phyloP scores from a whole-genome alignment of 2,329 filamentous ascomycete species.

The Arthrobotrys entomopaga region DNA sequence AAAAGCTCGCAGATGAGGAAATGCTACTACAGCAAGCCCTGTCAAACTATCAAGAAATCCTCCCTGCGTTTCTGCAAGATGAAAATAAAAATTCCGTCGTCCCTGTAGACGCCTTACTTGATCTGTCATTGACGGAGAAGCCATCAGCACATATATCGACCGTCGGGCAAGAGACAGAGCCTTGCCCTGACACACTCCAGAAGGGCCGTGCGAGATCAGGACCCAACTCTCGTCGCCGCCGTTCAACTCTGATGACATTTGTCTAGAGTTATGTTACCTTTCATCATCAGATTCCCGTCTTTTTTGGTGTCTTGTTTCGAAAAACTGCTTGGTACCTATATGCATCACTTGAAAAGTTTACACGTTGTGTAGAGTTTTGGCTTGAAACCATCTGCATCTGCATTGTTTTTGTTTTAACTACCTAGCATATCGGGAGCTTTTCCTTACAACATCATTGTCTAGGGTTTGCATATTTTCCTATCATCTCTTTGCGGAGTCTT shows the following conservation, averaged over 20 bases:
- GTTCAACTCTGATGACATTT: constrained; percentile 53
- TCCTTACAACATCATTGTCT: constrained; percentile 28
- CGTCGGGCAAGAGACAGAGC: constrained; percentile 18
- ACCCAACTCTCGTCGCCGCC: constrained; percentile 38
- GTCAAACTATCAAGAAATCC: constrained; percentile 50
- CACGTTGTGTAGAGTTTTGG: constrained; percentile 14
- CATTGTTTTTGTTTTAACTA: constrained; percentile 25
- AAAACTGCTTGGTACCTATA: background rate
- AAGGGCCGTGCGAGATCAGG: constrained; percentile 45
- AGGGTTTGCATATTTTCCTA: constrained; percentile 38
- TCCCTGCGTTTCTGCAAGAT: constrained; percentile 48
- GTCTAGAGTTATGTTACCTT: constrained; percentile 18
- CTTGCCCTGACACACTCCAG: constrained; percentile 23
- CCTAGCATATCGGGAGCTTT: constrained; percentile 31
- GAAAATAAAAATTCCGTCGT: constrained; percentile 17
- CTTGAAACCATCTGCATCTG: constrained; percentile 39
- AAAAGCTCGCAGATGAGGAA: constrained; percentile 41
- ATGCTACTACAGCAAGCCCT: constrained; percentile 39
- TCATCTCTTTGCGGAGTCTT: constrained; percentile 46
- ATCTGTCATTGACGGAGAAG: constrained; percentile 43
- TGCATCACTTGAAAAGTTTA: constrained; percentile 37
- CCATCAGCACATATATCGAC: constrained; percentile 9
- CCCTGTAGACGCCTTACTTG: constrained; percentile 43
- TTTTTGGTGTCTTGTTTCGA: background rate
- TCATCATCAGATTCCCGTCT: background rate